Percentiles rank a stretch among this genome's conserved stretches.
Conservation (phyloP, 371 early-diverging fungal genomes). For the Mortierella sp. region DNA sequence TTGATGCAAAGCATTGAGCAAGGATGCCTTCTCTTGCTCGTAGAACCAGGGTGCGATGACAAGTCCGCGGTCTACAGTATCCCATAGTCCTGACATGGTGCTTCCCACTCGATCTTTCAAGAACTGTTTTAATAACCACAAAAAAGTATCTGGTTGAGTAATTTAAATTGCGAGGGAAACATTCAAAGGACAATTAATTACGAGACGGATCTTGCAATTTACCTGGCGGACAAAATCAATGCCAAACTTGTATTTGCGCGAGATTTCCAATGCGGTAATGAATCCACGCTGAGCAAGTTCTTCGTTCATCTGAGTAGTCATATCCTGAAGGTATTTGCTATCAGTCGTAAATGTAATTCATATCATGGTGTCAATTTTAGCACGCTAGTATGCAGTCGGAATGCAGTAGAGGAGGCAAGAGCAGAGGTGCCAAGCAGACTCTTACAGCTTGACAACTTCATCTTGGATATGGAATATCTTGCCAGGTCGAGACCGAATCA, state of each 20-base stretch:
- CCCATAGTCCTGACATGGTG: slow-evolving; percentile 45
- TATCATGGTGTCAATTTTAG: not conserved
- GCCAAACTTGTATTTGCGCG: slow-evolving; percentile 39
- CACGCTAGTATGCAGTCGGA: no score
- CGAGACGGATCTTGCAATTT: not conserved
- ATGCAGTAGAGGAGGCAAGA: not conserved
- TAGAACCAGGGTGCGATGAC: slow-evolving; percentile 34
- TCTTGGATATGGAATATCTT: slow-evolving; percentile 42
- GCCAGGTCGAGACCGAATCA: slow-evolving; percentile 27
- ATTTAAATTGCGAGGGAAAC: not conserved
- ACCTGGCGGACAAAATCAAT: slow-evolving; percentile 54
- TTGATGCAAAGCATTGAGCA: slow-evolving; percentile 19
- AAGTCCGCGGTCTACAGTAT: slow-evolving; percentile 41
- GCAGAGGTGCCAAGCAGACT: not conserved
- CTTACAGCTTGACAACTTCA: slow-evolving; percentile 45
- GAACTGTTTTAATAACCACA: slow-evolving; percentile 20
- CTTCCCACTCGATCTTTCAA: slow-evolving; percentile 47
- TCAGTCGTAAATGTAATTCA: not conserved
- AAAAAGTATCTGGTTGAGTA: not conserved
- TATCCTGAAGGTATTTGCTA: slow-evolving; percentile 35
- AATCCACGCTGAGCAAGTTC: slow-evolving; percentile 36
- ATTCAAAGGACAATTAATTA: not conserved
- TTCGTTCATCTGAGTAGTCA: slow-evolving; percentile 26
- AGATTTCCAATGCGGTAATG: slow-evolving; percentile 19
- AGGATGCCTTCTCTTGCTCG: slow-evolving; percentile 25